These are phyloP conservation scores for Adansonia rubrostipa DNA, from an alignment of 441 rosid species.

Conservation along the genomic window DNA sequence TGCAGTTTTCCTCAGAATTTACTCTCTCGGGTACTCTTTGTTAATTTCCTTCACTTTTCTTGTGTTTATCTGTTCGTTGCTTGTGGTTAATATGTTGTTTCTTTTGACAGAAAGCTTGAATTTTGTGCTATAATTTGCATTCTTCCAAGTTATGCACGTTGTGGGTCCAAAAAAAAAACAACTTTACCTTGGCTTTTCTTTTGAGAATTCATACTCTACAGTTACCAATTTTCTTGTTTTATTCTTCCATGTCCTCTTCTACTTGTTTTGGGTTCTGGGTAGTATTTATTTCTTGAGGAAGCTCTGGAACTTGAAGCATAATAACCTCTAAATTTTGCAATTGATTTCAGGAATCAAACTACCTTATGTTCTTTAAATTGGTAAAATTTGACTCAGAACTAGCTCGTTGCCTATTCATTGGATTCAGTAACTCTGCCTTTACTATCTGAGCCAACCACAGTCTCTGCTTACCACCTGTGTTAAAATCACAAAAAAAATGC, in stretches of 20 bases:
- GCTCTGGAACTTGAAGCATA: conserved; percentile 7
- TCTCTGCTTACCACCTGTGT: conserved; percentile 6
- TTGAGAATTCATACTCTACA: background rate
- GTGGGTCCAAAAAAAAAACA: background rate
- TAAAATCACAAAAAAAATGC: background rate
- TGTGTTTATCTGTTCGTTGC: background rate
- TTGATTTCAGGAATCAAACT: conserved; percentile 5
- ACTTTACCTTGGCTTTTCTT: background rate
- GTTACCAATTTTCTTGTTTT: background rate
- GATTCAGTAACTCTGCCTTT: background rate
- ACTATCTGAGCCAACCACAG: background rate
- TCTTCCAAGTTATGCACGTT: background rate
- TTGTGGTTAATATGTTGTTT: background rate
- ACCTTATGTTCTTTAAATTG: background rate
- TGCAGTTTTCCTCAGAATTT: conserved; percentile 84
- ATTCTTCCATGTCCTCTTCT: background rate
- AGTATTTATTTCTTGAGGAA: conserved; percentile 17
- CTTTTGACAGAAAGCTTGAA: background rate
- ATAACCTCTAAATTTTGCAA: background rate
- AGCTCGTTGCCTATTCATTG: background rate
- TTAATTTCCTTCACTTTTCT: conserved; percentile 4
- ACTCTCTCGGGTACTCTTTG: conserved; percentile 74
- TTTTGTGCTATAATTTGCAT: conserved; percentile 1
- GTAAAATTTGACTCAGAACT: background rate
- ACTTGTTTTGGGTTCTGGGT: conserved; percentile 8